Evolutionary conservation across 108 stramenopile species (phyloP).

Genomic region (Pseudonitzschia multistriata): DNA sequence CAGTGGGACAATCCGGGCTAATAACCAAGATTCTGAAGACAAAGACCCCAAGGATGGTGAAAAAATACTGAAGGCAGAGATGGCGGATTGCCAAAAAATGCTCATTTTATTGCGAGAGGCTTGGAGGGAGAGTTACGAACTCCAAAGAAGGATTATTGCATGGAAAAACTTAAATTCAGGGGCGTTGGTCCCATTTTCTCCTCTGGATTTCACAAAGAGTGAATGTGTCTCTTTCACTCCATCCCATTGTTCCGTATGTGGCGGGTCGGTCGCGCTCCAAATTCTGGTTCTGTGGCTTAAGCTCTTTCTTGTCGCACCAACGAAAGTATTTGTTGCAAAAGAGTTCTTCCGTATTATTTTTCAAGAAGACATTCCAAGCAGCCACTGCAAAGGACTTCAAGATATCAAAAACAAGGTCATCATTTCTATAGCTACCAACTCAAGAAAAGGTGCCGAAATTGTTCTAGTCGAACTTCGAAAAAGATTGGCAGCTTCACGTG

Average conservation of each 20-base stretch:
- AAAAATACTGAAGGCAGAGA: conserved; percentile 30
- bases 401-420: conserved; percentile 49
- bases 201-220: neutral
- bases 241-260: conserved; percentile 66
- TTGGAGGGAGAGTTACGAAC: conserved; percentile 63
- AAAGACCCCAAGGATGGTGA: conserved; percentile 5
- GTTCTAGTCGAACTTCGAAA: conserved; percentile 51
- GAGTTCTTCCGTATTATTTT: conserved; percentile 32
- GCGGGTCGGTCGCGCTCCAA: conserved; percentile 37
- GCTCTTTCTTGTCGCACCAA: conserved; percentile 46
- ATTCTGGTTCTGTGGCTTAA: conserved; percentile 42
- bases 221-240: conserved; percentile 36
- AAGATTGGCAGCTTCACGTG: conserved; percentile 46
- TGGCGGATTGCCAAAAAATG: conserved; percentile 58
- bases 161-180: conserved; percentile 74
- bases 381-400: conserved; percentile 33
- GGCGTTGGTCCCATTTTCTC: neutral
- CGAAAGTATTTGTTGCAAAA: conserved; percentile 22
- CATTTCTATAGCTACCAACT: conserved; percentile 58
- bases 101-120: conserved; percentile 69
- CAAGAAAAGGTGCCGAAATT: conserved; percentile 46
- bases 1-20: neutral
- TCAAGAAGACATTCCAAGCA: conserved; percentile 32
- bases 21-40: neutral
- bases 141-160: conserved; percentile 61